These are phyloP conservation scores for Candida silvicultrix DNA, from an alignment of 805 yeast genomes.

Conservation along the genomic window DNA sequence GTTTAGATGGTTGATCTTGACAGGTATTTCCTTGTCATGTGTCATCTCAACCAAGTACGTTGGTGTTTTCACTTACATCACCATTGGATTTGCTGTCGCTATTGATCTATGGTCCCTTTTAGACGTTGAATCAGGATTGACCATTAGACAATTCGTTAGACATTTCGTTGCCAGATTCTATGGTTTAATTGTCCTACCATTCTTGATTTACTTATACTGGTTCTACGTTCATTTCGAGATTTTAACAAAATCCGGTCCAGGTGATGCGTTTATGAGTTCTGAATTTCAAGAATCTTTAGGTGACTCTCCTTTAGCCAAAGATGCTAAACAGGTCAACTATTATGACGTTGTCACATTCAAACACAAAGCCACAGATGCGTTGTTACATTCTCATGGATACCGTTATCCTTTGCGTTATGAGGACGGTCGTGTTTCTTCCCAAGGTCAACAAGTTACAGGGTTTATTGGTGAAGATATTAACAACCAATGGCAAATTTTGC, in stretches of 20 bases:
- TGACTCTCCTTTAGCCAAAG: conserved; percentile 71
- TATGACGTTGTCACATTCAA: conserved; percentile 71
- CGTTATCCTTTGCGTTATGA: conserved; percentile 86
- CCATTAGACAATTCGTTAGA: conserved; percentile 46
- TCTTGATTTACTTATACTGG: conserved; percentile 78
- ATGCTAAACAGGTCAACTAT: conserved; percentile 66
- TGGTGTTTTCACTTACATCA: conserved; percentile 85
- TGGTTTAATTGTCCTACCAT: conserved; percentile 73
- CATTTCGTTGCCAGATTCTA: conserved; percentile 75
- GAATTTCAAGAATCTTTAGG: conserved; percentile 89
- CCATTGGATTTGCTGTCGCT: conserved; percentile 82
- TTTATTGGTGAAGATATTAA: conserved; percentile 48
- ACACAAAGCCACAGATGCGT: conserved; percentile 74
- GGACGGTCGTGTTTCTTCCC: conserved; percentile 92
- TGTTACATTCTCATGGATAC: conserved; percentile 75
- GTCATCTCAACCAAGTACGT: conserved; percentile 96
- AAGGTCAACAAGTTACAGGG: conserved; percentile 92
- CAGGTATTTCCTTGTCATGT: conserved; percentile 84
- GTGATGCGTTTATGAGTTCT: conserved; percentile 91
- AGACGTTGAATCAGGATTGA: conserved; percentile 62
- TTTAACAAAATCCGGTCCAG: conserved; percentile 86
- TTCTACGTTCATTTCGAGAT: conserved; percentile 86
- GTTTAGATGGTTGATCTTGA: conserved; percentile 82
- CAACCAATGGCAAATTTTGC: conserved; percentile 84
- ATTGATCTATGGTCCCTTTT: conserved; percentile 85